phyloP scores from a whole-genome alignment of 2,329 filamentous ascomycete genomes.

The Purpureocillium lavendulum region DNA sequence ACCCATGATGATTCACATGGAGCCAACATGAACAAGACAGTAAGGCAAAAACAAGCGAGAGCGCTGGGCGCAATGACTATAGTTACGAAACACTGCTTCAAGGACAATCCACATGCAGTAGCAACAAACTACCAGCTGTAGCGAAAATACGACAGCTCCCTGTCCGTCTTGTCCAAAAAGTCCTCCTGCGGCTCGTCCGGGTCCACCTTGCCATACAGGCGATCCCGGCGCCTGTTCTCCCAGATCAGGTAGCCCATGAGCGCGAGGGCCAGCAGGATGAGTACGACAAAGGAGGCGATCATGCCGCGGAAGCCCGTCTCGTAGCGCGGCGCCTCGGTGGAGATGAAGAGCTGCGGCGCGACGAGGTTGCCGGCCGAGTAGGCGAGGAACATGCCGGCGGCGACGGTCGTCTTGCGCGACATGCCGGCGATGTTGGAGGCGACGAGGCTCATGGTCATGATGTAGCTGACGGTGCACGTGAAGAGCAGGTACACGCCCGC shows the following conservation, averaged over 20 bases:
- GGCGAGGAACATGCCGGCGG: background rate
- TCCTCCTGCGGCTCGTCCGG: background rate
- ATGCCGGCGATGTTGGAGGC: background rate
- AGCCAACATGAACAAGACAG: too few species aligned
- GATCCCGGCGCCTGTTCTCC: background rate
- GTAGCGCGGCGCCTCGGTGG: background rate
- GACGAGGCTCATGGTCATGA: background rate
- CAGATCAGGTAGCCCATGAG: background rate
- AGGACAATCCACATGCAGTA: too few species aligned
- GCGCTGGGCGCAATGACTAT: too few species aligned
- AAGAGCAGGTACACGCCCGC: background rate
- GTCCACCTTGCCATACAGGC: background rate
- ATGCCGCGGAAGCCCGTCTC: background rate
- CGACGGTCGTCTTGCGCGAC: background rate
- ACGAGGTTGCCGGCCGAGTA: background rate
- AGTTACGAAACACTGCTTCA: too few species aligned
- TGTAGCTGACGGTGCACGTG: background rate
- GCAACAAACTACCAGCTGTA: constrained; percentile 1
- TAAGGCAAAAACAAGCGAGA: too few species aligned
- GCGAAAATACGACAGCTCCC: constrained; percentile 3
- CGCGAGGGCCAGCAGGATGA: background rate
- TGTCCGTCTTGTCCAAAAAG: constrained; percentile 3
- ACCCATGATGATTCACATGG: too few species aligned
- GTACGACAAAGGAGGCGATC: background rate
- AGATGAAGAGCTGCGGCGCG: background rate